A percentile compares a stretch with the other conserved stretches of the same genome.
Conservation (phyloP, 805 yeast species). For the Saccharomycopsis capsularis region DNA sequence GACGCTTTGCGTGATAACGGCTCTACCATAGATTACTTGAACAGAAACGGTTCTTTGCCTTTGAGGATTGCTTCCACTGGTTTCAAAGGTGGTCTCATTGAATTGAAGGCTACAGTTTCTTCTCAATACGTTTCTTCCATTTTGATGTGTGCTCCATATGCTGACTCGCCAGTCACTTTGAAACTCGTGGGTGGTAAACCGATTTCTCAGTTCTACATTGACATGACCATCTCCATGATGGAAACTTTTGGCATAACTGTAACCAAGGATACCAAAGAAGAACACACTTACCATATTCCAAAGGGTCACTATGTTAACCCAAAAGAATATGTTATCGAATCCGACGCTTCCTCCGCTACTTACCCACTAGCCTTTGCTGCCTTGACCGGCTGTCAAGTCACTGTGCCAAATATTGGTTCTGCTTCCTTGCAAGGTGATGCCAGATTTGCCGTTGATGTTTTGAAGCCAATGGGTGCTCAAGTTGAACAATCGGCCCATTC, state of each 20-base stretch:
- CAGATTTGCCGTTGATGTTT: constrained; percentile 86
- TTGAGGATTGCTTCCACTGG: constrained; percentile 60
- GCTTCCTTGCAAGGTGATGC: constrained; percentile 96
- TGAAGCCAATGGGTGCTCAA: constrained; percentile 89
- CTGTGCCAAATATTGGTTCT: constrained; percentile 90
- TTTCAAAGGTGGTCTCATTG: constrained; percentile 85
- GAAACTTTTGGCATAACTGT: constrained; percentile 78
- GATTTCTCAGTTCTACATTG: constrained; percentile 89
- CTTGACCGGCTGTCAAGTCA: constrained; percentile 84
- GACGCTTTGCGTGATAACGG: constrained; percentile 85
- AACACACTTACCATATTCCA: constrained; percentile 86
- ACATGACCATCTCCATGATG: constrained; percentile 98
- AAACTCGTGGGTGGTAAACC: constrained; percentile 94
- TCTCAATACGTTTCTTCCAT: constrained; percentile 96
- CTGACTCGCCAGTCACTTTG: constrained; percentile 78
- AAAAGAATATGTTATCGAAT: constrained; percentile 77
- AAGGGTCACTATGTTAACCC: constrained; percentile 78
- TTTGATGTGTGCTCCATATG: constrained; percentile 97
- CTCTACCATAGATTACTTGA: constrained; percentile 61
- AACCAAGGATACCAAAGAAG: constrained; percentile 58
- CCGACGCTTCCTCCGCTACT: constrained; percentile 97
- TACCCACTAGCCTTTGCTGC: constrained; percentile 98
- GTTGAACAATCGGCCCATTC: constrained; percentile 79
- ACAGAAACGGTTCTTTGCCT: constrained; percentile 79
- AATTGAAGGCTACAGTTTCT: constrained; percentile 90